Evolutionary conservation across 495 filamentous ascomycete species (phyloP).

Genomic region (Annulohypoxylon stygium): DNA sequence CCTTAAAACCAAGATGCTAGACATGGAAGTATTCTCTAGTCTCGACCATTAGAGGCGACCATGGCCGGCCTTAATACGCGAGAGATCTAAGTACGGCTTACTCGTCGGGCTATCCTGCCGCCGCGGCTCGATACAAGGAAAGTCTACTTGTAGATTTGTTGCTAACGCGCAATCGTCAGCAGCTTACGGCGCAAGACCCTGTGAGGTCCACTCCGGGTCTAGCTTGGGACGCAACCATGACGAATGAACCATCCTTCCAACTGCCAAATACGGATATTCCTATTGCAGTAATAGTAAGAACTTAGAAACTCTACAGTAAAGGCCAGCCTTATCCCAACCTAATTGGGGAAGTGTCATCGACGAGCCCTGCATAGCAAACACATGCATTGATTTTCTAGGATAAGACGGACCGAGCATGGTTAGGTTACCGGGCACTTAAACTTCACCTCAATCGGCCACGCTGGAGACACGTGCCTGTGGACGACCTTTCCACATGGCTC

Average conservation of each 20-base stretch:
- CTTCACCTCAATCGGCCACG: not conserved
- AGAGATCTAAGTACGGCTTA: conserved; percentile 13
- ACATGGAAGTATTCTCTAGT: not conserved
- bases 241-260: conserved; percentile 20
- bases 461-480: conserved; percentile 7
- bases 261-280: conserved; percentile 13
- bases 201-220: conserved; percentile 23
- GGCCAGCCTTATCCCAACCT: conserved; percentile 32
- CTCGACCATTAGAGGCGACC: conserved; percentile 8
- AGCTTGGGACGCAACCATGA: conserved; percentile 29
- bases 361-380: conserved; percentile 11
- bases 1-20: conserved; percentile 18
- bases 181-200: conserved; percentile 19
- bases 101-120: conserved; percentile 17
- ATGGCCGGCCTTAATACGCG: conserved; percentile 14
- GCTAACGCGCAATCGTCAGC: conserved; percentile 13
- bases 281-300: conserved; percentile 39
- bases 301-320: conserved; percentile 37
- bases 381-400: conserved; percentile 33
- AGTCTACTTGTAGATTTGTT: conserved; percentile 8
- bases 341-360: conserved; percentile 32
- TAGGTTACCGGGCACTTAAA: not conserved
- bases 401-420: conserved; percentile 15
- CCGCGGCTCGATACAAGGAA: conserved; percentile 4
- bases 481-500: not conserved